Base-by-base conservation (phyloP, 306 rosid genomes). In the Rubus idaeus region DNA sequence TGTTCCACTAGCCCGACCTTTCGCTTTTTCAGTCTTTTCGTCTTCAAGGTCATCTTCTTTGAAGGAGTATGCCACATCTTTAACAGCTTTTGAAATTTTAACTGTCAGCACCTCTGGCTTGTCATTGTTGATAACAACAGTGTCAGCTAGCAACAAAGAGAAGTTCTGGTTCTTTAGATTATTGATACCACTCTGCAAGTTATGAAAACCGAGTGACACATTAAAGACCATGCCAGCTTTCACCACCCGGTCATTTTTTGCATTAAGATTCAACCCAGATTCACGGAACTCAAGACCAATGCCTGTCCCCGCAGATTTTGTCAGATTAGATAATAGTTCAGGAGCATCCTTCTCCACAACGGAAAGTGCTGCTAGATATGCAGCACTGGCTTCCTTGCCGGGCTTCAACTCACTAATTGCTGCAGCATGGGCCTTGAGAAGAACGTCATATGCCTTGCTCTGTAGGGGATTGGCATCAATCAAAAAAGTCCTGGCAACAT, bases 211-310 rank as follows among this genome's bases (percentile, higher is more conserved):
- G 77, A 94, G 85, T 1, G 96, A 84, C 66, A 94, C 97, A 74
- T 94, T 92, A 72, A 92, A 95, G 66, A 90, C 88, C 97, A 90
- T 95, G 74, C 98, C 98, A 73, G 86, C 89, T 83, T 84, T 90
- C 44, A 94, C 76, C 71, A 86, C 56, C 81, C 87, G 87, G 18
- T 85, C 98, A 87, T 90, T 94, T 85, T 90, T 92, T 41, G 91
- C 87, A 84, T 92, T 94, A 61, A 94, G 85, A 80, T 89, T 94
- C 86, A 94, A 67, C 37, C 96, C 92, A 30, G 98, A 94, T 82
- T 94, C 98, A 4, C 98, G 97, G 82, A 94, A 94, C 86, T 94
- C 98, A 78, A 94, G 90, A 21, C 98, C 98, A 20, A 91, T 87
- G 77, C 97, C 96, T 30, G 97, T 94, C 66, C 98, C 98, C 45